Base-by-base conservation (phyloP, 2,329 filamentous ascomycete genomes). In the Alternaria solani region DNA sequence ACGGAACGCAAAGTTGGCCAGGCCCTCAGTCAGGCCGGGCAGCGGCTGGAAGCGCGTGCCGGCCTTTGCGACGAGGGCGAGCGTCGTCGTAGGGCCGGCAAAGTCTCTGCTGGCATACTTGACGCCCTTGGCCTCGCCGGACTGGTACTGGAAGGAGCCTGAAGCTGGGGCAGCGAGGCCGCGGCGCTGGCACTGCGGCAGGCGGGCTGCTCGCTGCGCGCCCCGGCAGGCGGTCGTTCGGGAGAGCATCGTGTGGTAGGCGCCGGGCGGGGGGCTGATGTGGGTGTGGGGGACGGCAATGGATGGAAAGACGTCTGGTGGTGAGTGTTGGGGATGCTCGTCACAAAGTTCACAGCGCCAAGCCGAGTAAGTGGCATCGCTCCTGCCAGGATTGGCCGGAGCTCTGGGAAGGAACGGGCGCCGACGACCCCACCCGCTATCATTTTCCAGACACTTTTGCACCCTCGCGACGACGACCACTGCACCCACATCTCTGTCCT, bases 1-100 rank as follows among this genome's bases (percentile, higher is more conserved):
- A 92, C 96, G 96, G 89, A 97, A 99, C 68, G 96, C 94, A 84
- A 96, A 99, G 80, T 93, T 91, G 84, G 95, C 91, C 69, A 99
- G 87, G 60, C 91, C 94, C 77, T 94, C 91, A 67, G 94, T 91
- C 80, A 97, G 87, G 68, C 95, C 95, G 65, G 95, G 95, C 70
- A 91, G 86, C 66, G 92, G 88, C 85, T 99, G 90, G 82, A 94
- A 98, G 81, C 95, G 87, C 67, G 94, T 96, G 76, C 95, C 95
- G 66, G 93, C 95, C 86, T 96, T 97, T 71, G 94, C 89, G 78
- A 99, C 92, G 68, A 99, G 82, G 57, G 94, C 93, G 69, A 99
- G 87, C 77, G 93, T 96, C 64, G 94, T 93, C 64, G 94, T 96
- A 69, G 93, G 92, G 66, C 93, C 92, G 66, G 91, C 87, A 75